phyloP scores from a whole-genome alignment of 108 stramenopile species.

The Cyclotella kingstonii region DNA sequence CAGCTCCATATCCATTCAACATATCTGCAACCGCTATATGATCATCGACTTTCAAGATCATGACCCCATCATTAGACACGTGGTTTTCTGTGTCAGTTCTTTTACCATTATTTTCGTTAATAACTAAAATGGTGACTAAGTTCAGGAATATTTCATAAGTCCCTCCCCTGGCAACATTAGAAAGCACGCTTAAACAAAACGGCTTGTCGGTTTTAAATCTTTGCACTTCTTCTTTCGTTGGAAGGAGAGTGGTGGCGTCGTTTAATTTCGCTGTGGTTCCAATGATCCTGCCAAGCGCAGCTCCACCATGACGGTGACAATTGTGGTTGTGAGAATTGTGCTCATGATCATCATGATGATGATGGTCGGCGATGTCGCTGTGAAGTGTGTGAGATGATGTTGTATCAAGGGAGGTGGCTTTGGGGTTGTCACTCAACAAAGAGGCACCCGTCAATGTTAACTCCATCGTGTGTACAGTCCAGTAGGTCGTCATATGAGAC shows the following conservation, averaged over 20 bases:
- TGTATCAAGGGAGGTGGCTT: not conserved
- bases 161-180: conserved; percentile 38
- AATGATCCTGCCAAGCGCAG: conserved; percentile 9
- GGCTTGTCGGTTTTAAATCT: conserved; percentile 34
- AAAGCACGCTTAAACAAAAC: conserved; percentile 29
- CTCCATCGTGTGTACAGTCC: conserved; percentile 55
- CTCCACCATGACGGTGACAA: conserved; percentile 20
- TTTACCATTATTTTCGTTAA: conserved; percentile 9
- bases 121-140: conserved; percentile 21
- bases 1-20: conserved; percentile 50
- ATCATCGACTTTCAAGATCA: conserved; percentile 24
- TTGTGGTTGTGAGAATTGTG: conserved; percentile 18
- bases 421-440: conserved; percentile 23
- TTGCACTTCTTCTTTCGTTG: conserved; percentile 45
- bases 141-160: conserved; percentile 31
- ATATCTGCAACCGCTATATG: conserved; percentile 31
- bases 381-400: not conserved
- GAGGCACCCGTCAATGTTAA: conserved; percentile 74
- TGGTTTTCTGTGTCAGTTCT: not conserved
- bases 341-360: conserved; percentile 29
- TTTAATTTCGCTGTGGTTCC: conserved; percentile 19
- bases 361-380: conserved; percentile 20
- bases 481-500: too few relatives aligned
- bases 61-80: not conserved
- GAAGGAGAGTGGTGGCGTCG: conserved; percentile 46